A percentile compares a stretch with the other conserved stretches of the same genome.
Evolutionary conservation across 2,329 filamentous ascomycete genomes (phyloP).

Genomic region (Ophiocordyceps unilateralis): DNA sequence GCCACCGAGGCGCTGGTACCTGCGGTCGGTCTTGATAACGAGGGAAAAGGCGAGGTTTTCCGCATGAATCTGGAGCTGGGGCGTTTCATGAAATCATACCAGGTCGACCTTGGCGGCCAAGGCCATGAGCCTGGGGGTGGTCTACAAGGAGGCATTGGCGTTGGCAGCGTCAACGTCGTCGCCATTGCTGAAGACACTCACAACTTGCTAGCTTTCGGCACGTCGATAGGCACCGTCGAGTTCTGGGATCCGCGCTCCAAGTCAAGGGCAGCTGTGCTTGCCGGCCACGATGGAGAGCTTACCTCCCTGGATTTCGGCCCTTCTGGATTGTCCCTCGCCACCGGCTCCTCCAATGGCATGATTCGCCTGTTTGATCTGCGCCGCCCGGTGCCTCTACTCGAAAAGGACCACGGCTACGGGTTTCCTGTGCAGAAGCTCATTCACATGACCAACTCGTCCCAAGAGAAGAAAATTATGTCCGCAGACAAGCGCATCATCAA

Average conservation of each 20-base stretch:
- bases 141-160: conserved; percentile 71
- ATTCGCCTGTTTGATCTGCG: conserved; percentile 86
- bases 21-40: conserved; percentile 68
- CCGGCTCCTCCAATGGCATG: conserved; percentile 75
- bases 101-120: conserved; percentile 77
- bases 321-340: conserved; percentile 69
- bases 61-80: conserved; percentile 81
- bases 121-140: conserved; percentile 64
- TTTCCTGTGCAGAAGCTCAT: conserved; percentile 78
- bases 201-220: conserved; percentile 83
- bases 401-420: conserved; percentile 92
- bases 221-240: conserved; percentile 85
- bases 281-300: conserved; percentile 52
- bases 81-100: conserved; percentile 86
- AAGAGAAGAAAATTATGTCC: conserved; percentile 76
- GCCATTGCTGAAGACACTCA: conserved; percentile 80
- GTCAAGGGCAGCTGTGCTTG: conserved; percentile 61
- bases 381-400: conserved; percentile 67
- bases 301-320: conserved; percentile 77
- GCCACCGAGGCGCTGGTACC: conserved; percentile 77
- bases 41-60: conserved; percentile 84
- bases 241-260: conserved; percentile 88
- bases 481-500: conserved; percentile 95
- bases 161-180: conserved; percentile 73
- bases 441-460: conserved; percentile 51